A percentile compares a stretch with the other conserved stretches of the same genome.
These are phyloP conservation scores for Naumovozyma castellii DNA, from an alignment of 805 yeast genomes.

Conservation along the genomic window DNA sequence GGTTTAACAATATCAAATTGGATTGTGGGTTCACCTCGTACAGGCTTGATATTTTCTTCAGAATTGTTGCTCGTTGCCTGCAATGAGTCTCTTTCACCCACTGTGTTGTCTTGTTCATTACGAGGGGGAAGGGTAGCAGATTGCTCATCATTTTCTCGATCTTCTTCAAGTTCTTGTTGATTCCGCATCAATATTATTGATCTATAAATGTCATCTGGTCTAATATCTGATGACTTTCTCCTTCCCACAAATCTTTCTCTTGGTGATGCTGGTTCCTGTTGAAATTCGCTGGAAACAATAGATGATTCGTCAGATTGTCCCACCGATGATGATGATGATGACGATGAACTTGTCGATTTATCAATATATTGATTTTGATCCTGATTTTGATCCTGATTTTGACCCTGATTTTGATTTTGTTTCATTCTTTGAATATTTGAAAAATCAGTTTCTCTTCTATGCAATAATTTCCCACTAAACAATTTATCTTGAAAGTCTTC, in stretches of 20 bases:
- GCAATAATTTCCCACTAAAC: slow-evolving; percentile 21
- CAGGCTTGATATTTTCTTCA: not conserved
- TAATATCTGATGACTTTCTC: slow-evolving; percentile 36
- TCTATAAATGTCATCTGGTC: slow-evolving; percentile 72
- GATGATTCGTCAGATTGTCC: not conserved
- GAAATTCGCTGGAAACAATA: not conserved
- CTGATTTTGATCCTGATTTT: not conserved
- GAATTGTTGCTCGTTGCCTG: too few species aligned
- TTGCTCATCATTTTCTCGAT: not conserved
- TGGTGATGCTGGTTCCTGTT: too few species aligned
- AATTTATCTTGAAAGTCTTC: slow-evolving; percentile 21
- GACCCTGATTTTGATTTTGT: not conserved
- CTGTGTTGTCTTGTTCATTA: too few species aligned
- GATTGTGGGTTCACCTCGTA: slow-evolving; percentile 1
- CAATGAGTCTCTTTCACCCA: too few species aligned
- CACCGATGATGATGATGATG: too few species aligned
- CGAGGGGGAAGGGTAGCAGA: too few species aligned
- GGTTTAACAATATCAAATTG: slow-evolving; percentile 8
- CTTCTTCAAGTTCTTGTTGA: too few species aligned
- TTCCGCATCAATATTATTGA: slow-evolving; percentile 72
- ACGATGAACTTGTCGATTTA: too few species aligned
- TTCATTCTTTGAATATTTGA: not conserved
- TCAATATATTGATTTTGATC: not conserved
- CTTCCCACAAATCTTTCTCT: not conserved
- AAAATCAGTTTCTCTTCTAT: slow-evolving; percentile 2